A percentile compares a stretch with the other conserved stretches of the same genome.
These are phyloP conservation scores for Colletotrichum coccodes DNA, from an alignment of 2,329 filamentous ascomycete species.

Conservation along the genomic window DNA sequence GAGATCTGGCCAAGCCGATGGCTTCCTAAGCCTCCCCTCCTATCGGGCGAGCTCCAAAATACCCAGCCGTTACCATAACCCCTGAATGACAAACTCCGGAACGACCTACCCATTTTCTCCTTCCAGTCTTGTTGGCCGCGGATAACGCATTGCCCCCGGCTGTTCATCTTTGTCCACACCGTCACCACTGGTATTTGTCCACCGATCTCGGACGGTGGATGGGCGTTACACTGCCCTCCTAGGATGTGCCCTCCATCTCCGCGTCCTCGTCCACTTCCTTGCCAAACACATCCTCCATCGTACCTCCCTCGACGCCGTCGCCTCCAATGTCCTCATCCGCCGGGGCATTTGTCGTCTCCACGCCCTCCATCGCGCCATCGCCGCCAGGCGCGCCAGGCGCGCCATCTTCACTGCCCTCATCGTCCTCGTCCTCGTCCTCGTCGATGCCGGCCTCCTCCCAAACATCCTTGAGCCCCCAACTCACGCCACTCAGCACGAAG, in stretches of 20 bases:
- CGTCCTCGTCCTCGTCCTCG: conserved; percentile 54
- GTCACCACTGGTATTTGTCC: background rate
- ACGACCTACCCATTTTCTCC: background rate
- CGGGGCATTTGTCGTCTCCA: conserved; percentile 51
- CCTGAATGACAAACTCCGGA: background rate
- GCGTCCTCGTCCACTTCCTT: conserved; percentile 67
- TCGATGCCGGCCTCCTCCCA: conserved; percentile 60
- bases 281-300: conserved; percentile 65
- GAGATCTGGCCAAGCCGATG: background rate
- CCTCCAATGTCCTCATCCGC: conserved; percentile 53
- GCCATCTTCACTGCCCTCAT: conserved; percentile 50
- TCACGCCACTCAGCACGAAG: conserved; percentile 73
- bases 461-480: conserved; percentile 71
- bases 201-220: background rate
- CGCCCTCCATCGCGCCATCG: conserved; percentile 61
- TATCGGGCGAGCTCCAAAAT: background rate
- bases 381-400: conserved; percentile 52
- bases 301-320: conserved; percentile 60
- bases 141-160: background rate
- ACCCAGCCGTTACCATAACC: background rate
- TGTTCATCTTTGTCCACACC: background rate
- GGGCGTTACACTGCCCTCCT: background rate
- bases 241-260: conserved; percentile 44
- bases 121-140: background rate
- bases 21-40: background rate